Evolutionary conservation across 495 filamentous ascomycete genomes (phyloP).

Genomic region (Sphaerosporella brunnea): DNA sequence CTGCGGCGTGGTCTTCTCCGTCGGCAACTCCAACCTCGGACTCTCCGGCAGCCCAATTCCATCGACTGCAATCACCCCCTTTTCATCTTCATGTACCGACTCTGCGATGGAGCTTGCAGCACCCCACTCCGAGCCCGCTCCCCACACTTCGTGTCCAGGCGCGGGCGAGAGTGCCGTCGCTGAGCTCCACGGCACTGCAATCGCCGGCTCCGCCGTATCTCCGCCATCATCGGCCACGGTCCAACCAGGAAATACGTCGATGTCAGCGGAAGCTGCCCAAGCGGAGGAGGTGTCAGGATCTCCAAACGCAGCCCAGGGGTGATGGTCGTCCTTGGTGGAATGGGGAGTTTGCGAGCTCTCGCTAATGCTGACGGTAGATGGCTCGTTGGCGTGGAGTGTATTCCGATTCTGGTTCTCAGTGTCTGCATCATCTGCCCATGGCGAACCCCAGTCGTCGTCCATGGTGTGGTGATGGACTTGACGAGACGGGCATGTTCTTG

Average conservation of each 20-base stretch:
- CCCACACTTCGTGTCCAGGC: constrained; percentile 12
- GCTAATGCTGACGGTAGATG: background rate
- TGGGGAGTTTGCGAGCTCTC: background rate
- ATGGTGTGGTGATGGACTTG: constrained; percentile 5
- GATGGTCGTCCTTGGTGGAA: constrained; percentile 8
- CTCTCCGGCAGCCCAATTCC: no score
- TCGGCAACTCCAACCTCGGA: background rate
- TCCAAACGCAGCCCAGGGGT: constrained; percentile 17
- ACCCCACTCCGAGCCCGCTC: constrained; percentile 19
- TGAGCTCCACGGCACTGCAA: background rate
- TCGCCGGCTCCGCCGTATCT: background rate
- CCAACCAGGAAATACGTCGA: background rate
- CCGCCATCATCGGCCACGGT: background rate
- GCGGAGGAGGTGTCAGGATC: constrained; percentile 20
- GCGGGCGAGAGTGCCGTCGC: background rate
- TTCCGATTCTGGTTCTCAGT: constrained; percentile 1
- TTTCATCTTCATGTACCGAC: background rate
- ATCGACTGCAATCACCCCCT: constrained; percentile 1
- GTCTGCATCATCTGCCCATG: constrained; percentile 23
- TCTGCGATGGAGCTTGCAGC: constrained; percentile 7
- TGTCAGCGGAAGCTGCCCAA: constrained; percentile 9
- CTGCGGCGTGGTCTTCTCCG: background rate
- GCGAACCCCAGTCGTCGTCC: constrained; percentile 22
- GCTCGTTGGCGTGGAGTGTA: background rate
- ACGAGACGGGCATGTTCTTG: background rate